Evolutionary conservation across 148 eudicot genomes (phyloP).

Genomic region (Agrostemma githago): DNA sequence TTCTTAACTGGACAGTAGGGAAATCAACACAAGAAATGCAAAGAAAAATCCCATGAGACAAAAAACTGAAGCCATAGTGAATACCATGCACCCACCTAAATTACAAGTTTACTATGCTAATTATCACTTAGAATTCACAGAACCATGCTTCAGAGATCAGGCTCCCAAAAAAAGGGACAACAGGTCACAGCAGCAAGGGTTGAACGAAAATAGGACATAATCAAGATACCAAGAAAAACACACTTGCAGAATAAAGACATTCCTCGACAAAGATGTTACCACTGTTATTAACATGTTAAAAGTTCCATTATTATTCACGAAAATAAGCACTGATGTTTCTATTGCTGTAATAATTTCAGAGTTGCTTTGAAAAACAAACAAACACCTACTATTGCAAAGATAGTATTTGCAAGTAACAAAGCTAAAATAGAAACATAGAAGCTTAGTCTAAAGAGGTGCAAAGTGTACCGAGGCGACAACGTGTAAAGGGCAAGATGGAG

Average conservation of each 20-base stretch:
- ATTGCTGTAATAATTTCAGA: background rate
- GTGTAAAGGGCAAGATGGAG: too few relatives aligned
- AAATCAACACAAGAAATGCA: slow-evolving; percentile 27
- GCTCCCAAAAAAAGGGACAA: background rate
- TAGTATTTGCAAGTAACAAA: background rate
- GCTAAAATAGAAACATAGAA: background rate
- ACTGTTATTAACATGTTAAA: background rate
- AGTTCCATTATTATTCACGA: too few relatives aligned
- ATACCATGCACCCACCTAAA: slow-evolving; percentile 6
- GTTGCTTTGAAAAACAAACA: background rate
- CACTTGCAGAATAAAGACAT: background rate
- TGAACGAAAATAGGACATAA: background rate
- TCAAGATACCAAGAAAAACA: background rate
- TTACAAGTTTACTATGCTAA: background rate
- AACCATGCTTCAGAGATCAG: background rate
- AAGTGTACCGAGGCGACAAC: too few relatives aligned
- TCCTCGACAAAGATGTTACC: background rate
- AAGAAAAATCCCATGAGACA: slow-evolving; percentile 24
- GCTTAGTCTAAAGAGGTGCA: background rate
- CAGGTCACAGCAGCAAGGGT: background rate
- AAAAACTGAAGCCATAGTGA: background rate
- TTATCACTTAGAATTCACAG: background rate
- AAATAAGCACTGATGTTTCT: too few relatives aligned
- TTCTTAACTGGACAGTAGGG: slow-evolving; percentile 79
- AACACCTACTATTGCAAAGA: background rate